phyloP scores from a whole-genome alignment of 1,284 basidiomycete genomes.

The Austropuccinia psidii region DNA sequence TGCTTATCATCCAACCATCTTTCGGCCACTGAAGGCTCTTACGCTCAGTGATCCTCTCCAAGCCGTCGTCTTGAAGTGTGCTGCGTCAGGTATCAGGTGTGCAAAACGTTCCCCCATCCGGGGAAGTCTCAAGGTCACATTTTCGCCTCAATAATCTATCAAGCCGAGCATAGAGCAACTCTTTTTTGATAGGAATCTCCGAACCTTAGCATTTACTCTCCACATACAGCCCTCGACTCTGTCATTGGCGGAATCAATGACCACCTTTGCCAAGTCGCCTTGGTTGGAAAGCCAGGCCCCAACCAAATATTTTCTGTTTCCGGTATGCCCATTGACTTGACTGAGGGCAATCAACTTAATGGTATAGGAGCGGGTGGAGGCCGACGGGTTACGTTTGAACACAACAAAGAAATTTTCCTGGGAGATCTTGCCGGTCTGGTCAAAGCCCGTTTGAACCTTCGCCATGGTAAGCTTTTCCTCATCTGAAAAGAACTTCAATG shows the following conservation, averaged over 20 bases:
- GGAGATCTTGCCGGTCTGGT: background rate
- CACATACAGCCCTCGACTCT: slow-evolving; percentile 30
- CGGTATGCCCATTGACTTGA: background rate
- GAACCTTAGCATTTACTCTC: slow-evolving; percentile 27
- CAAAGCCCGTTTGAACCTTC: slow-evolving; percentile 11
- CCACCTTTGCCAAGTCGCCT: slow-evolving; percentile 13
- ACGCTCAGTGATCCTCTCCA: slow-evolving; percentile 14
- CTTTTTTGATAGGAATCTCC: slow-evolving; percentile 9
- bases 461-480: background rate
- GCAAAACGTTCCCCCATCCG: background rate
- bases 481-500: background rate
- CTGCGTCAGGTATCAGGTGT: slow-evolving; percentile 25
- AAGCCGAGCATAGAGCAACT: background rate
- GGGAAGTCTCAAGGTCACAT: background rate
- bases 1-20: slow-evolving; percentile 31
- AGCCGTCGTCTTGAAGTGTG: slow-evolving; percentile 26
- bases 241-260: slow-evolving; percentile 31
- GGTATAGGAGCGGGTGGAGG: slow-evolving; percentile 13
- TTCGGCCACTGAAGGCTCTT: slow-evolving; percentile 4
- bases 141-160: background rate
- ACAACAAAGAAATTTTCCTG: slow-evolving; percentile 9
- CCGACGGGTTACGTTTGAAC: slow-evolving; percentile 4
- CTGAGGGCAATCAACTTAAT: background rate
- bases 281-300: background rate
- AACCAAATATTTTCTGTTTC: background rate